These are phyloP conservation scores for Lentinus tigrinus DNA, from an alignment of 768 basidiomycete species.

Conservation along the genomic window DNA sequence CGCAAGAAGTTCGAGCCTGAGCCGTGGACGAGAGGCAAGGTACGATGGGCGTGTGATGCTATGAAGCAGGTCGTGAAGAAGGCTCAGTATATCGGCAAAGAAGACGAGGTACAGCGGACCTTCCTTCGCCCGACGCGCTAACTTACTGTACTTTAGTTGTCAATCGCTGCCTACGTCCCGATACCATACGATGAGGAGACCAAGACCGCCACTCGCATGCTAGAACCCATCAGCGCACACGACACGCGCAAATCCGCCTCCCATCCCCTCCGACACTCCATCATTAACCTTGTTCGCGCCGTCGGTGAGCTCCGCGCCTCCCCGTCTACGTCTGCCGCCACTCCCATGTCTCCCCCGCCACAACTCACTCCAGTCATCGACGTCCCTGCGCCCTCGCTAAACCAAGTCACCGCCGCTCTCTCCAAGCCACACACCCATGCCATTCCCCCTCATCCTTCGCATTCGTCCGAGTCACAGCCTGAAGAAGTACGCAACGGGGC, in stretches of 20 bases:
- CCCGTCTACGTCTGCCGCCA: background rate
- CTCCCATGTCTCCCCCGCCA: slow-evolving; percentile 3
- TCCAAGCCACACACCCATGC: slow-evolving; percentile 2
- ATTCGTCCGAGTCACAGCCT: background rate
- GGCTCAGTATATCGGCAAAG: slow-evolving; percentile 43
- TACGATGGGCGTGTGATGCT: slow-evolving; percentile 76
- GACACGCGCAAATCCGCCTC: slow-evolving; percentile 68
- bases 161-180: slow-evolving; percentile 74
- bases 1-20: slow-evolving; percentile 65
- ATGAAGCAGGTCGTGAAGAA: slow-evolving; percentile 51
- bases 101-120: slow-evolving; percentile 54
- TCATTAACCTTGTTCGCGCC: slow-evolving; percentile 70
- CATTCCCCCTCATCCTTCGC: slow-evolving; percentile 3
- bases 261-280: slow-evolving; percentile 86
- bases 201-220: slow-evolving; percentile 12
- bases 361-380: slow-evolving; percentile 2
- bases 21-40: slow-evolving; percentile 62
- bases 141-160: slow-evolving; percentile 49
- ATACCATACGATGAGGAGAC: slow-evolving; percentile 42
- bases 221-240: slow-evolving; percentile 46
- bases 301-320: slow-evolving; percentile 57
- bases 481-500: slow-evolving; percentile 49
- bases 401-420: slow-evolving; percentile 12
- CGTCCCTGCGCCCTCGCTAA: background rate
- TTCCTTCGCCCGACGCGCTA: too few relatives aligned